phyloP scores from a whole-genome alignment of 192 early-diverging fungal genomes.

The Obelidium mucronatum region DNA sequence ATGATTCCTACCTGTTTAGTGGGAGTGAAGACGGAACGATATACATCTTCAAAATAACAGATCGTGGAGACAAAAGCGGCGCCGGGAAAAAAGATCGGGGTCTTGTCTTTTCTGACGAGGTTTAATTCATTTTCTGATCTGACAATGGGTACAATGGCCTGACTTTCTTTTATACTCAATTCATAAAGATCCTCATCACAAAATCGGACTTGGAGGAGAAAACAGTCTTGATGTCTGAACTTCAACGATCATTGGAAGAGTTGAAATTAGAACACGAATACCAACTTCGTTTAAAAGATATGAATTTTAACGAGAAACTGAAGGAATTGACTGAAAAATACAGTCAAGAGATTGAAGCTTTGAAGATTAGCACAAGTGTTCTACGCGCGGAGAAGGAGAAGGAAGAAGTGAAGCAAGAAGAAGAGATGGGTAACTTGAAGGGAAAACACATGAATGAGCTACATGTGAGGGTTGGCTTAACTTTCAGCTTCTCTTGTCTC shows the following conservation, averaged over 20 bases:
- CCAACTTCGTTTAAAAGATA: conserved; percentile 66
- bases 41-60: conserved; percentile 54
- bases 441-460: conserved; percentile 47
- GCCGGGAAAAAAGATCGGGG: conserved; percentile 27
- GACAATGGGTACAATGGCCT: not conserved
- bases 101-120: conserved; percentile 61
- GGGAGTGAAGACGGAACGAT: conserved; percentile 58
- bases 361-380: conserved; percentile 54
- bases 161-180: not conserved
- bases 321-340: conserved; percentile 64
- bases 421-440: conserved; percentile 43
- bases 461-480: conserved; percentile 48
- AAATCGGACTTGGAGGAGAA: conserved; percentile 68
- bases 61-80: conserved; percentile 52
- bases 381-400: conserved; percentile 63
- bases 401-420: conserved; percentile 62
- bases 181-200: conserved; percentile 60
- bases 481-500: not conserved
- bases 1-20: conserved; percentile 61
- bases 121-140: conserved; percentile 18
- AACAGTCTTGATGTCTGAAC: conserved; percentile 54
- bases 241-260: conserved; percentile 59
- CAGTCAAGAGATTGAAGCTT: conserved; percentile 58
- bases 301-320: conserved; percentile 67
- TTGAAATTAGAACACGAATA: conserved; percentile 71